phyloP scores from a whole-genome alignment of 2,329 filamentous ascomycete species.

The Fusarium acutatum region DNA sequence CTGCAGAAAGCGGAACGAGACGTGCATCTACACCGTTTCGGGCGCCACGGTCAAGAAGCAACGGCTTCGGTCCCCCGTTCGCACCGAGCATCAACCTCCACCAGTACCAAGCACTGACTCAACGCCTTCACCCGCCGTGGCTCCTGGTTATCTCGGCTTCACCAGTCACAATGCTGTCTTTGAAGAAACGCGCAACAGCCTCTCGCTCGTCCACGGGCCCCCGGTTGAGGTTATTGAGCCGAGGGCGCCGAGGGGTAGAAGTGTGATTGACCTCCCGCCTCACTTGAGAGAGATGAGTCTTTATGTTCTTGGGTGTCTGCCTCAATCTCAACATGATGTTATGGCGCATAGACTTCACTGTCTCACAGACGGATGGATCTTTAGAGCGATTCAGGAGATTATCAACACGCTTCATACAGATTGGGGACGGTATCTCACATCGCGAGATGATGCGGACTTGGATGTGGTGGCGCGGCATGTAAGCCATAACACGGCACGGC shows the following conservation, averaged over 20 bases:
- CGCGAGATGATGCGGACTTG: conserved; percentile 42
- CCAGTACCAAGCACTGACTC: conserved; percentile 1
- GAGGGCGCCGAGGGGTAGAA: background rate
- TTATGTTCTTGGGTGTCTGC: conserved; percentile 49
- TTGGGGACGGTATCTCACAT: conserved; percentile 43
- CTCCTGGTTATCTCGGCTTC: conserved; percentile 54
- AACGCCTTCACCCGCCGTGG: conserved; percentile 27
- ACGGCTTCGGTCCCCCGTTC: conserved; percentile 12
- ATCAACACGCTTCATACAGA: conserved; percentile 45
- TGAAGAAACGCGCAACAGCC: conserved; percentile 52
- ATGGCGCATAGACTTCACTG: conserved; percentile 31
- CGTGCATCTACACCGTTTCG: conserved; percentile 49
- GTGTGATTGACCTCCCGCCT: conserved; percentile 33
- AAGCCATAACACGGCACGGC: conserved; percentile 49
- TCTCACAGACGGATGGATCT: conserved; percentile 47
- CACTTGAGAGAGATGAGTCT: conserved; percentile 50
- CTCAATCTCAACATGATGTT: conserved; percentile 32
- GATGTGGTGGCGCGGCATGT: conserved; percentile 49
- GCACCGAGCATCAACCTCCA: background rate
- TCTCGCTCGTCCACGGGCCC: conserved; percentile 46
- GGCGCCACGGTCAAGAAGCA: conserved; percentile 28
- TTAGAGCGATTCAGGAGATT: conserved; percentile 41
- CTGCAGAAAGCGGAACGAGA: conserved; percentile 48
- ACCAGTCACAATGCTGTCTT: conserved; percentile 55
- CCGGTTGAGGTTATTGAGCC: conserved; percentile 6